phyloP scores from a whole-genome alignment of 768 basidiomycete species.

The Cystobasidium onofrii region DNA sequence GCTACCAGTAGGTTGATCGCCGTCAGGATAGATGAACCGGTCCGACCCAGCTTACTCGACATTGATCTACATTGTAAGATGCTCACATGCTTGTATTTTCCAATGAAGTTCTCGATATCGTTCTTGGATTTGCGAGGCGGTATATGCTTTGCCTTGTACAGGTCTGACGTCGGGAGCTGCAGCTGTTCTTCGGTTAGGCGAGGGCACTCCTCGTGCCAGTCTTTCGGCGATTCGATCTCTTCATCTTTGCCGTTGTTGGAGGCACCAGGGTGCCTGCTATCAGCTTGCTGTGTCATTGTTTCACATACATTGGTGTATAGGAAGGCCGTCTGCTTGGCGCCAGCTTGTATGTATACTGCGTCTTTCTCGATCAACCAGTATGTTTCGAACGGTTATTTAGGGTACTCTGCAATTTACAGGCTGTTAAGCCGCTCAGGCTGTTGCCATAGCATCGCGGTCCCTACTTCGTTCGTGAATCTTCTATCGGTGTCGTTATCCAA shows the following conservation, averaged over 20 bases:
- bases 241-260: neutral
- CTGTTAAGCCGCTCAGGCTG: too few relatives aligned
- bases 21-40: too few relatives aligned
- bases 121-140: slow-evolving; percentile 14
- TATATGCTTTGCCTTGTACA: slow-evolving; percentile 36
- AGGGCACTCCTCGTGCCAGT: slow-evolving; percentile 31
- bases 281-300: neutral
- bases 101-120: slow-evolving; percentile 18
- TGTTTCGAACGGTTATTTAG: too few relatives aligned
- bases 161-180: slow-evolving; percentile 35
- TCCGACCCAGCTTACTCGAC: too few relatives aligned
- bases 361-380: too few relatives aligned
- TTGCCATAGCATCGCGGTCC: too few relatives aligned
- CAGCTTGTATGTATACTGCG: too few relatives aligned
- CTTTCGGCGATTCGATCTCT: neutral
- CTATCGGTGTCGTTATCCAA: too few relatives aligned
- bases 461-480: too few relatives aligned
- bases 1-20: neutral
- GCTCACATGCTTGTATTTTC: slow-evolving; percentile 26
- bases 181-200: slow-evolving; percentile 33
- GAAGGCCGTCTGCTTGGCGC: too few relatives aligned
- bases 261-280: neutral
- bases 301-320: too few relatives aligned
- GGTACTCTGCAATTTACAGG: too few relatives aligned
- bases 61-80: slow-evolving; percentile 7